These are phyloP conservation scores for Farysia itapuensis DNA, from an alignment of 1,284 basidiomycete species.

Conservation along the genomic window DNA sequence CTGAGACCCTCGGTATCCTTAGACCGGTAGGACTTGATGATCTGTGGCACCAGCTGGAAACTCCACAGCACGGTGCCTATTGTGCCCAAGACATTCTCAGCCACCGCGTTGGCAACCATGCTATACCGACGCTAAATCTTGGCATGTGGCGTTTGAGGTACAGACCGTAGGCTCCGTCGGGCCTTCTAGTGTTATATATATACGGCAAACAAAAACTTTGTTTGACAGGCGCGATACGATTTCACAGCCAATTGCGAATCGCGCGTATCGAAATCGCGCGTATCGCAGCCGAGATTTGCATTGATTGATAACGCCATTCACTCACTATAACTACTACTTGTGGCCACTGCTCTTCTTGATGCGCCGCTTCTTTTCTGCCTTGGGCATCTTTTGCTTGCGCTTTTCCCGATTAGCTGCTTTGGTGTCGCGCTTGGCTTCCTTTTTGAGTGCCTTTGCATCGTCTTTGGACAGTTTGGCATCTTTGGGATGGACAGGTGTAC, in stretches of 20 bases:
- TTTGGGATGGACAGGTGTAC: slow-evolving; percentile 5
- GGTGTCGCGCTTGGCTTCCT: slow-evolving; percentile 45
- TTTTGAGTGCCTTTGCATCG: slow-evolving; percentile 20
- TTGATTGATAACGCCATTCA: too few species aligned
- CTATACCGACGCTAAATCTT: too few species aligned
- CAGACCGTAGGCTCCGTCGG: too few species aligned
- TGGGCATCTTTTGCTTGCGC: slow-evolving; percentile 57
- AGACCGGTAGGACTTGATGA: slow-evolving; percentile 69
- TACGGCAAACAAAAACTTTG: too few species aligned
- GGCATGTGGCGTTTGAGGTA: too few species aligned
- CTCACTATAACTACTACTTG: slow-evolving; percentile 1
- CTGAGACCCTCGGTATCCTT: slow-evolving; percentile 76
- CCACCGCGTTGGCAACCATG: not conserved
- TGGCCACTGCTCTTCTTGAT: slow-evolving; percentile 48
- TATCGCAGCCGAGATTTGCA: too few species aligned
- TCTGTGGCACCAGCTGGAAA: slow-evolving; percentile 73
- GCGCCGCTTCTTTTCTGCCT: slow-evolving; percentile 52
- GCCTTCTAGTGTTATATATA: too few species aligned
- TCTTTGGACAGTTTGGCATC: slow-evolving; percentile 34
- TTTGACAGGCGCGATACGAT: too few species aligned
- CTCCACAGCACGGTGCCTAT: slow-evolving; percentile 70
- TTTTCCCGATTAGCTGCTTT: slow-evolving; percentile 51
- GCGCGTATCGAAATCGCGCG: too few species aligned
- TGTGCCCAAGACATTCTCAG: slow-evolving; percentile 25
- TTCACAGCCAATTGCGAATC: too few species aligned